Conservation (phyloP, 305 asterid genomes). For the Solanum hybrid region DNA sequence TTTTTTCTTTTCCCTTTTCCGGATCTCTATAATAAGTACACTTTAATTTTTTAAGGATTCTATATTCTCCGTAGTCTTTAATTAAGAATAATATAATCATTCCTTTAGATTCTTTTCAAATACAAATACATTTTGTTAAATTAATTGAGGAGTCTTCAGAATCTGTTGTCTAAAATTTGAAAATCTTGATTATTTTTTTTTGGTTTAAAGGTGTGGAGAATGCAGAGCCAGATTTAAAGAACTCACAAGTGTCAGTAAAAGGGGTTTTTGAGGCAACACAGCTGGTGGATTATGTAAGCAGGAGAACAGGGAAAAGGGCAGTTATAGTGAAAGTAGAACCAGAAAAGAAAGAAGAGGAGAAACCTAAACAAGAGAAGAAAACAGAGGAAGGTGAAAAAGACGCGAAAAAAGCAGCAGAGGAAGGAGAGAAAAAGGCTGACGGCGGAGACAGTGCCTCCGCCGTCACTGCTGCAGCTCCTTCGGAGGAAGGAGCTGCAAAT, state of each 20-base stretch:
- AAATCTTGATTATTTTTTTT: not conserved
- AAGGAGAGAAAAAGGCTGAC: not conserved
- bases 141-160: not conserved
- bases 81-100: constrained; percentile 12
- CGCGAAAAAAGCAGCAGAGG: constrained; percentile 27
- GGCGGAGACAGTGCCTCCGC: not conserved
- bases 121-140: not conserved
- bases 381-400: constrained; percentile 6
- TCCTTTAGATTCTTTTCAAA: constrained; percentile 20
- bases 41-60: constrained; percentile 5
- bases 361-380: constrained; percentile 20
- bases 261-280: constrained; percentile 52
- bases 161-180: not conserved
- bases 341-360: constrained; percentile 16
- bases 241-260: constrained; percentile 60
- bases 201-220: constrained; percentile 53
- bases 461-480: not conserved
- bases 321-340: constrained; percentile 47
- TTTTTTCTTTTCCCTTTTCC: constrained; percentile 11
- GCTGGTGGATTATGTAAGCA: constrained; percentile 45
- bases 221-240: constrained; percentile 67
- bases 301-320: constrained; percentile 67
- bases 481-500: not conserved
- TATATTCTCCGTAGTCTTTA: constrained; percentile 17
- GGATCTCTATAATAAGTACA: constrained; percentile 19